These are phyloP conservation scores for Asterophora lycoperdoides DNA, from an alignment of 768 basidiomycete species.

Conservation along the genomic window DNA sequence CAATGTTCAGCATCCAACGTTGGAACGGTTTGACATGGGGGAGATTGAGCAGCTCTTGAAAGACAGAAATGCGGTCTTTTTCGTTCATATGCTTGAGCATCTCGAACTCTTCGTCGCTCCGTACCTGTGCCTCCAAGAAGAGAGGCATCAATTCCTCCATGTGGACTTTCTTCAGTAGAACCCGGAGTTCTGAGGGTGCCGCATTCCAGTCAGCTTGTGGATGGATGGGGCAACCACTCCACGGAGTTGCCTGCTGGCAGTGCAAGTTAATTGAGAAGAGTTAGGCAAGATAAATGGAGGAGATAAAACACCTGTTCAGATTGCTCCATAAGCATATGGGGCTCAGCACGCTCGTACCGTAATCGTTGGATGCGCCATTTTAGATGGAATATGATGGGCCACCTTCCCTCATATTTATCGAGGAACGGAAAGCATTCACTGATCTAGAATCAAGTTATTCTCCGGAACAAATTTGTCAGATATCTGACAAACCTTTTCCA, in stretches of 20 bases:
- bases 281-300: neutral
- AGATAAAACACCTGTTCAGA: neutral
- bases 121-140: conserved; percentile 21
- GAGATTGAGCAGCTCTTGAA: neutral
- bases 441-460: neutral
- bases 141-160: conserved; percentile 25
- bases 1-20: conserved; percentile 10
- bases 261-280: neutral
- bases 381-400: neutral
- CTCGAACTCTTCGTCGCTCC: conserved; percentile 17
- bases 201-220: conserved; percentile 8
- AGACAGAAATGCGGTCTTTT: conserved; percentile 1
- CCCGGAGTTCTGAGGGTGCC: conserved; percentile 13
- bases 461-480: too few species aligned
- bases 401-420: neutral
- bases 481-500: neutral
- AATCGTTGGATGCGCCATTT: neutral
- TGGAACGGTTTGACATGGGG: conserved; percentile 11
- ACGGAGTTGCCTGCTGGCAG: neutral
- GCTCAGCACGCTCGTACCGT: neutral
- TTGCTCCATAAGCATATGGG: too few species aligned
- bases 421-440: neutral
- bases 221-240: conserved; percentile 19
- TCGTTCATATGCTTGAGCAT: conserved; percentile 11
- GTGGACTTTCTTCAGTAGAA: conserved; percentile 15